Conservation (phyloP, 2,329 filamentous ascomycete genomes). For the Metarhizium guizhouense region DNA sequence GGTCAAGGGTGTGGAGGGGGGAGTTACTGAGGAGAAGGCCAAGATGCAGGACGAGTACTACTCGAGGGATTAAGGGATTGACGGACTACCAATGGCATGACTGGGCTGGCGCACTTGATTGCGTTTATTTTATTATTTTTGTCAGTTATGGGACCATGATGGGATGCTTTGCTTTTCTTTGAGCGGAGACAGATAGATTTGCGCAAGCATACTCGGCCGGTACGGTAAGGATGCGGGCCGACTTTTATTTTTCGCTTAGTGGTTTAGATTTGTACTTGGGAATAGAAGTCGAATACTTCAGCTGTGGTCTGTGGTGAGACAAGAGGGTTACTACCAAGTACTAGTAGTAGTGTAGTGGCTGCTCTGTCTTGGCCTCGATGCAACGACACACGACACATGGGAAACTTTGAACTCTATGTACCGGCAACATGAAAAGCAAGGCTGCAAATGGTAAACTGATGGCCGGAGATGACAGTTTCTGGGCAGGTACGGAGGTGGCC, state of each 20-base stretch:
- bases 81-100: background rate
- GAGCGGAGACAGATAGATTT: background rate
- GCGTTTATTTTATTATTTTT: background rate
- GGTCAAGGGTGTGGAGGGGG: slow-evolving; percentile 30
- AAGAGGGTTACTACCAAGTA: too few relatives aligned
- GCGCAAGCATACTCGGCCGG: slow-evolving; percentile 1
- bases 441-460: too few relatives aligned
- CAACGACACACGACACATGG: too few relatives aligned
- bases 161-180: background rate
- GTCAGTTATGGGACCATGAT: background rate
- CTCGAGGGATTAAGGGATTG: slow-evolving; percentile 13
- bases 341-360: too few relatives aligned
- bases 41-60: slow-evolving; percentile 44
- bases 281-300: too few relatives aligned
- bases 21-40: slow-evolving; percentile 25
- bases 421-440: too few relatives aligned
- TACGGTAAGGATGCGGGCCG: background rate
- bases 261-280: background rate
- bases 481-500: too few relatives aligned
- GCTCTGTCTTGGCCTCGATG: too few relatives aligned
- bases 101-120: background rate
- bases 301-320: too few relatives aligned
- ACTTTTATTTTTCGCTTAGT: background rate
- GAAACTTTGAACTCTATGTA: too few relatives aligned
- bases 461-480: too few relatives aligned